Evolutionary conservation across 2,329 filamentous ascomycete genomes (phyloP).

Genomic region (Fusarium goolgardi): DNA sequence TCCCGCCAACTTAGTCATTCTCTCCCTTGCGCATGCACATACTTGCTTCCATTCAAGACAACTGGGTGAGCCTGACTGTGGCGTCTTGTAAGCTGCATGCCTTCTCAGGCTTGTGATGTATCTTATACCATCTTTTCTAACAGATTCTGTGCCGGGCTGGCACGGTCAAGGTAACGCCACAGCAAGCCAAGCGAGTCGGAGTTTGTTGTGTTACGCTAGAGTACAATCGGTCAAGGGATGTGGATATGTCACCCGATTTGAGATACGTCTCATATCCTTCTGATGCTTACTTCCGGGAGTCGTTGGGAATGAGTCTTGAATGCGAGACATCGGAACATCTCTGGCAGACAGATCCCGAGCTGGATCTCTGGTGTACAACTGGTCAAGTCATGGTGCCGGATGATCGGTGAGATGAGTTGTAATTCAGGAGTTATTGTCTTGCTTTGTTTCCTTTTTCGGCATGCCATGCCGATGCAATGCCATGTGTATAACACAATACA

Average conservation of each 20-base stretch:
- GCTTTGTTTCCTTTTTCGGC: constrained; percentile 17
- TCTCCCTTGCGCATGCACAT: constrained; percentile 27
- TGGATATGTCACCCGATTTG: constrained; percentile 6
- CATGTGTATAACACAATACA: constrained; percentile 17
- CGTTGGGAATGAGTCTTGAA: constrained; percentile 19
- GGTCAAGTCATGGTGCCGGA: constrained; percentile 27
- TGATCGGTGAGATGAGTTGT: constrained; percentile 25
- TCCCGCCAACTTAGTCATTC: constrained; percentile 15
- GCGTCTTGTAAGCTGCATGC: constrained; percentile 19
- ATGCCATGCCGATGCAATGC: constrained; percentile 2
- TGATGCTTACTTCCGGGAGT: constrained; percentile 20
- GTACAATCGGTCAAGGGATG: constrained; percentile 12
- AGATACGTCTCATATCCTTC: constrained; percentile 13
- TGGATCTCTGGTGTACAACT: constrained; percentile 3
- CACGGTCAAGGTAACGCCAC: constrained; percentile 31
- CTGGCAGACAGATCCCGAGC: constrained; percentile 18
- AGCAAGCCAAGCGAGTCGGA: constrained; percentile 37
- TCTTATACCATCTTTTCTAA: constrained; percentile 18
- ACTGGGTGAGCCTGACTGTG: constrained; percentile 8
- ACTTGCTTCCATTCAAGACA: constrained; percentile 32
- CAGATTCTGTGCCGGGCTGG: constrained; percentile 27
- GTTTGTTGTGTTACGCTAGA: constrained; percentile 24
- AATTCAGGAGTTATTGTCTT: constrained; percentile 28
- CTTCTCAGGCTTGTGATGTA: constrained; percentile 9
- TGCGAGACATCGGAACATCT: constrained; percentile 16